Base-by-base conservation (phyloP, 2,329 filamentous ascomycete genomes). In the Metarhizium anisopliae region DNA sequence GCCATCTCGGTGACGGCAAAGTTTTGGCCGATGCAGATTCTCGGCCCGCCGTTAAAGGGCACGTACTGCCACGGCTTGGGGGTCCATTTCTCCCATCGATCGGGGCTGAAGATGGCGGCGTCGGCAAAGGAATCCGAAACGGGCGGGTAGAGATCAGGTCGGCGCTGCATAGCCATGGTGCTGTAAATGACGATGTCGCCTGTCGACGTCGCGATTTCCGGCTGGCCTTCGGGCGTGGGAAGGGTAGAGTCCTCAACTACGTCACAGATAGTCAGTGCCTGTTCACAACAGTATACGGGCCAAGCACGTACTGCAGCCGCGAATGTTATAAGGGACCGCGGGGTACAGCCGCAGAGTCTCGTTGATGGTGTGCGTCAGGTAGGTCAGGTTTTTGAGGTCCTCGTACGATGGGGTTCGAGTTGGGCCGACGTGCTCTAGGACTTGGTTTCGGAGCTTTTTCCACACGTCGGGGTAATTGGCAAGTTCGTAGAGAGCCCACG, bases 381-480 rank as follows among this genome's bases (percentile, higher is more conserved):
- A 95, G 63, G 87, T 87, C 90, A 96, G 94, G 60, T 79, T 79
- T 75, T 95, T 96, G 57, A 96, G 77, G 66, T 96, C 83, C 13
- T 83, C 79, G 68, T 95, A 96, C 0, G 86, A 89, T 0, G 86
- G 86, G 7, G 76, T 72, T 13, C 78, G 71, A 7, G 81, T 73
- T 2, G 80, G 69, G 0, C 91, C 91, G 2, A 96, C 80, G 0
- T 75, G 75, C 1, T 78, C 68, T 16, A 85, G 69, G 63, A 96
- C 90, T 68, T 95, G 89, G 16, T 74, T 70, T 18, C 91, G 84
- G 49, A 96, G 77, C 67, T 84, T 89, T 49, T 74, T 67, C n/a
- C 90, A 82, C 3, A 84, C 78, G 3, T 82, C 73, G 0, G 90
- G 90, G 61, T 89, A 79, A 16, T 84, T 82, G 40, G 85, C 82